Conservation (phyloP, 176 grass and related monocot genomes). For the Carex pumila region DNA sequence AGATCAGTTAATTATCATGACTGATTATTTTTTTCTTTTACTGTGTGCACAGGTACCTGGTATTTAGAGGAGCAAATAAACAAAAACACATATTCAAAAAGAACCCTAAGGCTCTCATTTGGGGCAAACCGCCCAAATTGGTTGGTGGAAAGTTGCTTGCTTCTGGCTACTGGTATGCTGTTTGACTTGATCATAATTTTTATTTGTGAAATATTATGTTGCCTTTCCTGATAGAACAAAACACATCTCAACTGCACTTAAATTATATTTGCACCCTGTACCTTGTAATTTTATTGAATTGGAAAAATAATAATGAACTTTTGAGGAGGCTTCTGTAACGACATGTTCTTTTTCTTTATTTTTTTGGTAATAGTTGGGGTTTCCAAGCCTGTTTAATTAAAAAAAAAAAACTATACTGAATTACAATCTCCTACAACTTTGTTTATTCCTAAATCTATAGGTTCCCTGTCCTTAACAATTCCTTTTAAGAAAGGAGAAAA, state of each 20-base stretch:
- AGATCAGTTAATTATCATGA: conserved; percentile 1
- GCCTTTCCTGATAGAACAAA: not conserved
- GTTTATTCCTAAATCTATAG: not conserved
- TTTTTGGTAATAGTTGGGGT: not conserved
- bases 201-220: not conserved
- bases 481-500: no score
- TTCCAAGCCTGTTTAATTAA: no score
- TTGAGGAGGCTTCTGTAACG: not conserved
- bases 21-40: conserved; percentile 12
- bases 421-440: not conserved
- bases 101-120: conserved; percentile 81
- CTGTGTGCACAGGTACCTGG: conserved; percentile 49
- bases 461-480: no score
- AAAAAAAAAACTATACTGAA: no score
- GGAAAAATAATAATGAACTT: not conserved
- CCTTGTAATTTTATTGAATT: not conserved
- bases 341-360: not conserved
- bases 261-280: not conserved
- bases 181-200: not conserved
- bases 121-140: conserved; percentile 84
- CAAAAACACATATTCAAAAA: conserved; percentile 97
- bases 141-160: conserved; percentile 80
- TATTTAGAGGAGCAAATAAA: conserved; percentile 95
- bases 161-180: conserved; percentile 84
- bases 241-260: not conserved